phyloP scores from a whole-genome alignment of 768 basidiomycete genomes.

The Lyophyllum shimeji region DNA sequence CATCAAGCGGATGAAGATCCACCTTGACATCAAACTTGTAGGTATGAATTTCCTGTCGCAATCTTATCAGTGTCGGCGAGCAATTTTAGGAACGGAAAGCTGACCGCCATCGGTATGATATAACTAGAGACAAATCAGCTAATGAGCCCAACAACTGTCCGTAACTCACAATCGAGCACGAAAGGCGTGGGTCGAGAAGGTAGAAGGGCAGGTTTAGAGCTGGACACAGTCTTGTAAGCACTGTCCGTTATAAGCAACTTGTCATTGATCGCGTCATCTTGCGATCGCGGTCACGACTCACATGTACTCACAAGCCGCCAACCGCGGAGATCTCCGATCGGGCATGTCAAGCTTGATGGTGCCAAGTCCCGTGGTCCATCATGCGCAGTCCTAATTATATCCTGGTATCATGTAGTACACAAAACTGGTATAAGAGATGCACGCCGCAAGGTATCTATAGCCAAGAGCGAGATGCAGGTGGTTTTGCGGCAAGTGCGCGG shows the following conservation, averaged over 20 bases:
- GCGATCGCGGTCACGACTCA: background rate
- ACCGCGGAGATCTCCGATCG: conserved; percentile 7
- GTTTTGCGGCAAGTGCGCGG: too few relatives aligned
- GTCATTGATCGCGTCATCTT: conserved; percentile 21
- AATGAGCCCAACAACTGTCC: background rate
- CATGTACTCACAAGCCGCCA: too few relatives aligned
- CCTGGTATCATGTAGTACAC: background rate
- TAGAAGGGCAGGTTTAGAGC: background rate
- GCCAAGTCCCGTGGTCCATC: background rate
- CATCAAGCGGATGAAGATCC: background rate
- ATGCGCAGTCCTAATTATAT: background rate
- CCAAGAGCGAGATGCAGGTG: too few relatives aligned
- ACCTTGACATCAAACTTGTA: conserved; percentile 90
- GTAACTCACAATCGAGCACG: background rate
- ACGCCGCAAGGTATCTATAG: background rate
- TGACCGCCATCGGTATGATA: conserved; percentile 11
- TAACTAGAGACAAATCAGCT: background rate
- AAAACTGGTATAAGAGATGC: conserved; percentile 4
- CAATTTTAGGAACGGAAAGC: background rate
- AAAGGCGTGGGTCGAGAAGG: background rate
- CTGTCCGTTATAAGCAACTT: conserved; percentile 11
- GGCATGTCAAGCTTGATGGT: background rate
- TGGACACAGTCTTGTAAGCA: background rate
- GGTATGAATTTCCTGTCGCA: conserved; percentile 33
- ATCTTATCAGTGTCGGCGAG: conserved; percentile 7